Conservation (phyloP, 2,329 filamentous ascomycete species). For the Neonectria neomacrospora region DNA sequence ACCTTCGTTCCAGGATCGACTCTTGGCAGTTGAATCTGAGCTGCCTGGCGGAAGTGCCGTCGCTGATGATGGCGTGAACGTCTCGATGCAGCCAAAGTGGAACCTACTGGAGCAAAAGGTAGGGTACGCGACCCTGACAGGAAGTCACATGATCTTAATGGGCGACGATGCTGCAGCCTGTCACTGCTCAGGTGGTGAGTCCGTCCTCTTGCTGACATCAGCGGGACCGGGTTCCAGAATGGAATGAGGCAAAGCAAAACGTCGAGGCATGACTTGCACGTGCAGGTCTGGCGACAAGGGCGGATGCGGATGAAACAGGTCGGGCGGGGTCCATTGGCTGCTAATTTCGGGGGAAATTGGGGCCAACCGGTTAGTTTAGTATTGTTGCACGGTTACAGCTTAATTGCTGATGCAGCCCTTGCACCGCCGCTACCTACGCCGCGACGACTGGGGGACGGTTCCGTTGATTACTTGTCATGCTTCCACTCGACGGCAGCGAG, state of each 20-base stretch:
- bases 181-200: neutral
- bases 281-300: conserved; percentile 18
- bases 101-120: neutral
- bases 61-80: conserved; percentile 11
- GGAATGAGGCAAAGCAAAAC: conserved; percentile 16
- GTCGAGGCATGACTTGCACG: conserved; percentile 4
- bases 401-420: conserved; percentile 29
- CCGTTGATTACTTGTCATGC: conserved; percentile 6
- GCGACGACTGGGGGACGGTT: neutral
- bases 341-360: conserved; percentile 46
- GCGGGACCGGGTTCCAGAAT: neutral
- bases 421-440: conserved; percentile 4
- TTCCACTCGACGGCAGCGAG: neutral
- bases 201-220: neutral
- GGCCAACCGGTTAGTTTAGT: conserved; percentile 23
- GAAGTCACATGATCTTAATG: conserved; percentile 47
- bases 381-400: conserved; percentile 31
- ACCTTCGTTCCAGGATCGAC: conserved; percentile 17
- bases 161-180: neutral
- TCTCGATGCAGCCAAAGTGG: conserved; percentile 15
- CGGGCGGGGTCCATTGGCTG: conserved; percentile 35
- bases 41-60: conserved; percentile 1
- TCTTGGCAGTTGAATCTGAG: neutral
- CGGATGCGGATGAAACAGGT: conserved; percentile 33
- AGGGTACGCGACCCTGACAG: conserved; percentile 44